Evolutionary conservation across 2,329 filamentous ascomycete genomes (phyloP), one percentile per base, ranked within the genome.

Genomic region (Epichloe sylvatica): DNA sequence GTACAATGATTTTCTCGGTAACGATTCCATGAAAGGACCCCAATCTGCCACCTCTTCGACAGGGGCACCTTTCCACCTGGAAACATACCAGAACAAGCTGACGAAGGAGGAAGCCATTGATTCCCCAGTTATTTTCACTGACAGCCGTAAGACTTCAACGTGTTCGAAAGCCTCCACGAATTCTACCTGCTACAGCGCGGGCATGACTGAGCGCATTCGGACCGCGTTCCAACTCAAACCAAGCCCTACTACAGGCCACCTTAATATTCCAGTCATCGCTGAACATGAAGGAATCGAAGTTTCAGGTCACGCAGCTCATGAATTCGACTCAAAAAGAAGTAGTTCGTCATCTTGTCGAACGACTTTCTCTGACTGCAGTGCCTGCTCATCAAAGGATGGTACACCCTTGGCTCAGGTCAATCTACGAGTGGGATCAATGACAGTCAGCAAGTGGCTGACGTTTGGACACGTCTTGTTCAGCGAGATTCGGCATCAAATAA

Each of bases 1-100:
- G 65, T 96, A 94, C 61, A 83, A 97, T 56, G 91, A 96, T 58
- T 70, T 96, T 12, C 77, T 96, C 49, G 85, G 86, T 47, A 82
- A 86, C 11, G 74, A 73, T 9, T 62, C 62, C 1, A 51, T 60
- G 34, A 69, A 70, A 54, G 66, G 66, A 1, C 72, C 73, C 2
- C 66, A 67, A 1, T 80, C 78, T 1, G 68, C 74, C 5, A 75
- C 73, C 1, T 80, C 77, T 0, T 81, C 80, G 0, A 70, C 72
- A 23, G 76, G 75, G 0, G 62, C 71, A 49, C 73, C 80, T 21
- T 77, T 81, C 59, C 71, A 77, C 54, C 70, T 78, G 12, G 75
- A 80, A 55, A 68, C 62, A 2, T 74, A 74, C 45, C 64, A 70
- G 8, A 62, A 63, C 1, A 66, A 62, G 30, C 47, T 70, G 5